A percentile compares a stretch with the other conserved stretches of the same genome.
Conservation (phyloP, 2,329 filamentous ascomycete genomes). For the Acrocalymma vagum region DNA sequence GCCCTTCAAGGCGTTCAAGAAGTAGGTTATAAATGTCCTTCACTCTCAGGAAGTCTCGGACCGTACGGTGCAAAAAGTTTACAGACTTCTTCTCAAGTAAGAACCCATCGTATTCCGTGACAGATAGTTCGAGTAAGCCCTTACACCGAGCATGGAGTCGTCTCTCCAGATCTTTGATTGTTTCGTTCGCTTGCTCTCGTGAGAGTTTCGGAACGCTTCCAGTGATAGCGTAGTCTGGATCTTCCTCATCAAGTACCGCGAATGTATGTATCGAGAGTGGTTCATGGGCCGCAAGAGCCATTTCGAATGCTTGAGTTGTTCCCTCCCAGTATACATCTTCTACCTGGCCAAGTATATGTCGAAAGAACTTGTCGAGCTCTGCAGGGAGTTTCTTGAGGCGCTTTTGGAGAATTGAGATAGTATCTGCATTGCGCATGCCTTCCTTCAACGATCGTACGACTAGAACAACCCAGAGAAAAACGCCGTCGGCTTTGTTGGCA, state of each 20-base stretch:
- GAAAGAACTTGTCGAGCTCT: constrained; percentile 21
- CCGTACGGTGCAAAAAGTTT: constrained; percentile 21
- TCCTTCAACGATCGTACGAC: constrained; percentile 18
- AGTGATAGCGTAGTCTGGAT: no score
- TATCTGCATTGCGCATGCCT: constrained; percentile 16
- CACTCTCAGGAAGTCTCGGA: constrained; percentile 17
- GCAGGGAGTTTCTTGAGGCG: constrained; percentile 16
- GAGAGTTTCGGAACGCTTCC: no score
- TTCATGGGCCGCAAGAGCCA: no score
- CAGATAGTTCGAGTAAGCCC: constrained; percentile 15
- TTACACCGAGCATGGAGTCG: constrained; percentile 15
- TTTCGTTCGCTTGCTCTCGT: no score
- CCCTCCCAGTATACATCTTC: constrained; percentile 10
- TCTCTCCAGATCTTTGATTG: no score
- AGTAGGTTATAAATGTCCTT: neutral
- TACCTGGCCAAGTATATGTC: constrained; percentile 16
- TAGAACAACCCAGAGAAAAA: constrained; percentile 29
- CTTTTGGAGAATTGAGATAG: constrained; percentile 8
- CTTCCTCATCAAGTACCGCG: no score
- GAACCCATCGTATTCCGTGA: neutral
- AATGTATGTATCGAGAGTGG: no score
- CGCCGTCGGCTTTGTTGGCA: constrained; percentile 17
- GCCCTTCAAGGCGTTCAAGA: no score
- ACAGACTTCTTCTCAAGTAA: constrained; percentile 3
- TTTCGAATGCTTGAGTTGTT: constrained; percentile 18